Percentiles rank a stretch among this genome's conserved stretches.
Conservation (phyloP, 495 filamentous ascomycete genomes). For the Aspergillus conjunctus region DNA sequence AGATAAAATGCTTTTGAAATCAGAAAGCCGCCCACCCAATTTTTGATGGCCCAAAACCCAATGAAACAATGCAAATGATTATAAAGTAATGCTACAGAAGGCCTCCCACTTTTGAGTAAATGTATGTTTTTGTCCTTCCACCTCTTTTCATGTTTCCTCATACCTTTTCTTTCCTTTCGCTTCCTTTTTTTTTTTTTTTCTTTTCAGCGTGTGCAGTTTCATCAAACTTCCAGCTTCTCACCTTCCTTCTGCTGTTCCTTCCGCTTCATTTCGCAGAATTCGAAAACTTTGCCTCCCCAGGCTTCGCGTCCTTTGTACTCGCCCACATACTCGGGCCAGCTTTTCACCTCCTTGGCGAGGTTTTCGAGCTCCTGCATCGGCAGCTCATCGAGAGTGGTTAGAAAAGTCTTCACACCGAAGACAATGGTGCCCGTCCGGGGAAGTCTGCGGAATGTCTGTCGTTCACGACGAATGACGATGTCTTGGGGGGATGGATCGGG, state of each 20-base stretch:
- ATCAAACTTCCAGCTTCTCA: conserved; percentile 31
- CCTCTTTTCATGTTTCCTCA: not conserved
- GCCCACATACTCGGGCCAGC: conserved; percentile 55
- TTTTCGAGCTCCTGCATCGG: conserved; percentile 47
- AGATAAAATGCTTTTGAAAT: conserved; percentile 25
- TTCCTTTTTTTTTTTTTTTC: not conserved
- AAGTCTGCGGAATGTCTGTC: conserved; percentile 57
- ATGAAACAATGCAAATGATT: conserved; percentile 20
- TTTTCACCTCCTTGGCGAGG: conserved; percentile 50
- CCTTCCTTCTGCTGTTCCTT: conserved; percentile 11
- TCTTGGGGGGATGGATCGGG: conserved; percentile 39
- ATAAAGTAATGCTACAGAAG: conserved; percentile 29
- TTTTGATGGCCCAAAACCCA: conserved; percentile 29
- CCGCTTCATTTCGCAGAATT: conserved; percentile 41
- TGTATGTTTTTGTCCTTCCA: not conserved
- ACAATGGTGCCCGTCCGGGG: conserved; percentile 50
- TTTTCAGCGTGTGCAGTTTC: not conserved
- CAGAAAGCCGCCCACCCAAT: conserved; percentile 41
- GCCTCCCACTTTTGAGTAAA: conserved; percentile 16
- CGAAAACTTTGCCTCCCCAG: conserved; percentile 50
- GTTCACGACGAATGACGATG: conserved; percentile 54
- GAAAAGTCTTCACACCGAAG: conserved; percentile 58
- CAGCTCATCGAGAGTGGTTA: conserved; percentile 50
- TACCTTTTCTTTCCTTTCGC: conserved; percentile 1
- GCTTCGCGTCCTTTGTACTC: conserved; percentile 55